Percentiles rank a stretch among this genome's conserved stretches.
Evolutionary conservation across 352 stramenopile species (phyloP).

Genomic region (Phytophthora pluvialis): DNA sequence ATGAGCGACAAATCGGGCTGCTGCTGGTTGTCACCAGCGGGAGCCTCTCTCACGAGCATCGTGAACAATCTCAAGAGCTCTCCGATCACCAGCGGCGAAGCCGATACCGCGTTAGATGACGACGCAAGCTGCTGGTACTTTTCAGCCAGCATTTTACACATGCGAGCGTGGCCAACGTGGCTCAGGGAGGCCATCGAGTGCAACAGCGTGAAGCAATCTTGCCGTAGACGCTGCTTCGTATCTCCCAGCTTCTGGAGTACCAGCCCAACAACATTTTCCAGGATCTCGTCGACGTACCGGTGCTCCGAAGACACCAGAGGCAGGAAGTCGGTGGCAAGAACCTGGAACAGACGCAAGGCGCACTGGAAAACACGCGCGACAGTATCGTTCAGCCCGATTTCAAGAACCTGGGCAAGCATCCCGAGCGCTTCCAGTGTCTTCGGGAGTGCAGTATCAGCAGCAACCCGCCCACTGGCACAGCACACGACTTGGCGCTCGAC

Average conservation of each 20-base stretch:
- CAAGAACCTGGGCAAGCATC: constrained; percentile 62
- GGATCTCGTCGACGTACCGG: constrained; percentile 62
- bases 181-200: constrained; percentile 62
- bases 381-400: constrained; percentile 77
- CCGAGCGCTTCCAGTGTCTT: constrained; percentile 67
- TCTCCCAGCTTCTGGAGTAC: constrained; percentile 81
- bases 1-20: constrained; percentile 50
- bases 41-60: constrained; percentile 56
- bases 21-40: constrained; percentile 8
- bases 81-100: constrained; percentile 57
- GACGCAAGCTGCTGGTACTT: constrained; percentile 56
- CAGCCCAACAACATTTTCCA: constrained; percentile 62
- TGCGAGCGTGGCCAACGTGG: constrained; percentile 64
- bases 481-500: constrained; percentile 73
- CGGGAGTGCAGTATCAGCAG: constrained; percentile 50
- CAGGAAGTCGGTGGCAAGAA: constrained; percentile 77
- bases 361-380: constrained; percentile 85
- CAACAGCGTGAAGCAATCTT: constrained; percentile 76
- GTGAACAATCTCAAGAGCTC: constrained; percentile 77
- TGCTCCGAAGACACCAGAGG: constrained; percentile 52
- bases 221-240: constrained; percentile 74
- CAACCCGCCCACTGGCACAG: constrained; percentile 51
- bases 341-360: constrained; percentile 70
- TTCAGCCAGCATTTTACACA: constrained; percentile 70
- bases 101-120: constrained; percentile 38